Percentiles rank a stretch among this genome's conserved stretches.
Conservation (phyloP, 768 basidiomycete species). For the Amanita thiersii region DNA sequence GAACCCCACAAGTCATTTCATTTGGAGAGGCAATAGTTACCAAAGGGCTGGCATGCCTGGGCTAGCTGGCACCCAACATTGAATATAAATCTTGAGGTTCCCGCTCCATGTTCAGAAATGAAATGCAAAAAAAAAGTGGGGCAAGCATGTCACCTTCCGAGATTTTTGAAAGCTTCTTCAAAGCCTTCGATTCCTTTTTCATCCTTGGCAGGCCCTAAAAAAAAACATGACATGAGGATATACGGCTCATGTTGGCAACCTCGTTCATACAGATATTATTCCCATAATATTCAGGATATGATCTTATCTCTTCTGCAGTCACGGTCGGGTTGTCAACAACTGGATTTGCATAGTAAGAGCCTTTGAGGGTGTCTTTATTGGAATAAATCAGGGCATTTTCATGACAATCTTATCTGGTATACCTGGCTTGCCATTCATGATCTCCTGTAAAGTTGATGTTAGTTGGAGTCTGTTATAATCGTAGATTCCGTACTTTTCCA, state of each 20-base stretch:
- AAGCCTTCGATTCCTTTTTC: constrained; percentile 65
- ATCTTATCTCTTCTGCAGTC: constrained; percentile 37
- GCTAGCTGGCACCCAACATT: constrained; percentile 77
- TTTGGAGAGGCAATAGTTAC: constrained; percentile 28
- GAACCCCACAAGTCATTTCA: background rate
- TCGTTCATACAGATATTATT: constrained; percentile 70
- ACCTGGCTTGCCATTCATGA: constrained; percentile 93
- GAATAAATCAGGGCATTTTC: background rate
- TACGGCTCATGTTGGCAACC: constrained; percentile 1
- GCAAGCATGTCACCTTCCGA: constrained; percentile 49
- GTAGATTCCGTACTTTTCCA: constrained; percentile 70
- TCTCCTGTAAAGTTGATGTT: constrained; percentile 44
- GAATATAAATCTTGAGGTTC: constrained; percentile 60
- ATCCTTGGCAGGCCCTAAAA: constrained; percentile 55
- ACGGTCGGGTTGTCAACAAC: constrained; percentile 61
- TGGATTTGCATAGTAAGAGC: constrained; percentile 92
- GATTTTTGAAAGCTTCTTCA: constrained; percentile 81
- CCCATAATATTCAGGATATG: constrained; percentile 81
- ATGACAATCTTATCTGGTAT: constrained; percentile 5
- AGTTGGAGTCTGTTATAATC: background rate
- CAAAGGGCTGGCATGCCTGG: constrained; percentile 85
- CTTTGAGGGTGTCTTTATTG: constrained; percentile 69
- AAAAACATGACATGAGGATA: background rate
- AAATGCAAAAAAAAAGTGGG: background rate
- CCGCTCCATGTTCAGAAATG: constrained; percentile 8